phyloP scores from a whole-genome alignment of 2,329 filamentous ascomycete species.

The Diplocarpon rosae region DNA sequence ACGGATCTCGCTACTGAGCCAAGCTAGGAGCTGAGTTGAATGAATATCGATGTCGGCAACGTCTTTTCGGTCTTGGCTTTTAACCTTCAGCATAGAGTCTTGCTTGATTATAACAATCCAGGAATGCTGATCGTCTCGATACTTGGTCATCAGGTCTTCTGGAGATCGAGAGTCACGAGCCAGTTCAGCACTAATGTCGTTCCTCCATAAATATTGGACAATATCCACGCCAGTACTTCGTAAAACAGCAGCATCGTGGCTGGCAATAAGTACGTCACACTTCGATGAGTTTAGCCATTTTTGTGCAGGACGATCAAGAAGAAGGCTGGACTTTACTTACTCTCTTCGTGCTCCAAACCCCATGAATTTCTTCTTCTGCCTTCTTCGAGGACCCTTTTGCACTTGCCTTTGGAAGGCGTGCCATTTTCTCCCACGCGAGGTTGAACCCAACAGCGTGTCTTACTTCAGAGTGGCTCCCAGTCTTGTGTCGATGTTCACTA shows the following conservation, averaged over 20 bases:
- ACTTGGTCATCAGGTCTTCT: constrained; percentile 67
- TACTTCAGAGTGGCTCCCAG: constrained; percentile 48
- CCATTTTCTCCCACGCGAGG: constrained; percentile 73
- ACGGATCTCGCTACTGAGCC: constrained; percentile 72
- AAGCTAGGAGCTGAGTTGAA: constrained; percentile 60
- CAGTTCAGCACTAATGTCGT: constrained; percentile 80
- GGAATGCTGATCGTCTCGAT: constrained; percentile 66
- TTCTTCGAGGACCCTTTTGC: constrained; percentile 58
- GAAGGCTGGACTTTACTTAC: constrained; percentile 36
- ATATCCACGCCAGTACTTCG: constrained; percentile 68
- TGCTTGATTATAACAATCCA: constrained; percentile 88
- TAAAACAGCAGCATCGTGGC: constrained; percentile 69
- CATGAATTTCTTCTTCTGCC: constrained; percentile 47
- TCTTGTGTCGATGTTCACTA: constrained; percentile 65
- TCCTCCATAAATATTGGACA: constrained; percentile 67
- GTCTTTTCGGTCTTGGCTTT: constrained; percentile 66
- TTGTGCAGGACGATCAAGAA: background rate
- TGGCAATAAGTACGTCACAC: constrained; percentile 84
- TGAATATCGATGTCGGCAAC: constrained; percentile 65
- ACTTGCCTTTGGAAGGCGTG: constrained; percentile 35
- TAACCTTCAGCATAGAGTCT: constrained; percentile 66
- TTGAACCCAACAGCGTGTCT: constrained; percentile 88
- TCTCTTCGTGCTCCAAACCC: constrained; percentile 50
- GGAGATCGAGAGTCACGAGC: constrained; percentile 67
- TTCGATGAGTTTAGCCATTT: constrained; percentile 27